Base-by-base conservation (phyloP, 192 early-diverging fungal species). In the Phycomyces blakesleeanus region DNA sequence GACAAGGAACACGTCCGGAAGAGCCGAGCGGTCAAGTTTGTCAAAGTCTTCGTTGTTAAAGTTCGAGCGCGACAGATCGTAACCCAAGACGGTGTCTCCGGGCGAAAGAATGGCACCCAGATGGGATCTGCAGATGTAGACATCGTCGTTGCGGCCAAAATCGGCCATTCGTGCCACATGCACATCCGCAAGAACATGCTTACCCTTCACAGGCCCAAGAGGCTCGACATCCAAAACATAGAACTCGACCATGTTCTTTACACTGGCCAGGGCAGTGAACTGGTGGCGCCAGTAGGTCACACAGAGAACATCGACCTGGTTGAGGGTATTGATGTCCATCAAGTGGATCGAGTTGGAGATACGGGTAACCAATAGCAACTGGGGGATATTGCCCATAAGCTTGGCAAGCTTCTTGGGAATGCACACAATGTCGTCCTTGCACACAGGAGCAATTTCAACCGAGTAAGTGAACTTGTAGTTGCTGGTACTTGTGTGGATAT, bases 391-490 rank as follows among this genome's bases (percentile, higher is more conserved):
- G 49, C 92, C 91, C 57, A 97, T 75, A 18, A 82, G 67, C 63
- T 90, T 88, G 22, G 96, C 93, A 40, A 95, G 68, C 75, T 95
- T 97, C 21, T 81, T 76, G 29, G 92, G 88, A 64, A 99, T 77
- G 59, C 85, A 90, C 5, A 98, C 77, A 61, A 99, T 69, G 78
- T 99, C 97, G 73, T 99, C 97, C 76, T 90, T 93, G 80, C 97
- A 99, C 44, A 99, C 84, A 34, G 97, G 97, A 52, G 93, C 89
- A 64, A 99, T 78, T 76, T 99, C 97, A 11, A 94, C 85, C 16
- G 96, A 95, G 73, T 96, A 97, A 34, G 93, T 90, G 74, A 94
- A 99, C 76, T 96, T 96, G 87, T 89, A 98, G 75, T 94, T 96
- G 56, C 90, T 88, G 8, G 91, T 94, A 53, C 89, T 85, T 26